phyloP scores from a whole-genome alignment of 164 flowering plant genomes.

The Protea cynaroides region DNA sequence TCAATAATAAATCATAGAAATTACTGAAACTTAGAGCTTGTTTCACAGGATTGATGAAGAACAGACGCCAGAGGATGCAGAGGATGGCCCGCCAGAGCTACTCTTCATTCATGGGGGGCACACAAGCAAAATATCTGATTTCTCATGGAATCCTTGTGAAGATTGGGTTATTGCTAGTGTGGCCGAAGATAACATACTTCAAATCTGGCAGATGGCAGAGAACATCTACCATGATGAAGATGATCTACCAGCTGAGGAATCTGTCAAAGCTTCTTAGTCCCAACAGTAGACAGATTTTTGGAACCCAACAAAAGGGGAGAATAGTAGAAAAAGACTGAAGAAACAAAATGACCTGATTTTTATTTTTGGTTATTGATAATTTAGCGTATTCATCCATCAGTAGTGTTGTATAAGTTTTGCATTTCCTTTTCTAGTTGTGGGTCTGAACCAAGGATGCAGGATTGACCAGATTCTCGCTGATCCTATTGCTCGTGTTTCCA shows the following conservation, averaged over 20 bases:
- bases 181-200: constrained; percentile 95
- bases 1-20: no score
- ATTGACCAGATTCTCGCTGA: no score
- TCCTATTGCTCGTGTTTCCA: no score
- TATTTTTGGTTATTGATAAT: no score
- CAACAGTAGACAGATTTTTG: background rate
- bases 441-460: no score
- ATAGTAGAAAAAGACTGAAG: background rate
- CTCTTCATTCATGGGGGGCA: constrained; percentile 98
- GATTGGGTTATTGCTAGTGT: constrained; percentile 97
- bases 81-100: constrained; percentile 97
- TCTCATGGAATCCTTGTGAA: constrained; percentile 98
- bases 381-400: no score
- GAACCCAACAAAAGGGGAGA: background rate
- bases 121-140: constrained; percentile 94
- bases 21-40: background rate
- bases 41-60: constrained; percentile 76
- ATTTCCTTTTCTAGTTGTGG: no score
- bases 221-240: constrained; percentile 95
- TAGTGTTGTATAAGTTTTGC: no score
- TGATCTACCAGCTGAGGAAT: constrained; percentile 65
- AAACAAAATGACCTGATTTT: background rate
- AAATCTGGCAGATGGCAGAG: constrained; percentile 99
- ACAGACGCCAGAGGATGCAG: constrained; percentile 92
- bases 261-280: constrained; percentile 38